Percentiles rank a stretch among this genome's conserved stretches.
Evolutionary conservation across 2,329 filamentous ascomycete genomes (phyloP).

Genomic region (Penicillium brevicompactum): DNA sequence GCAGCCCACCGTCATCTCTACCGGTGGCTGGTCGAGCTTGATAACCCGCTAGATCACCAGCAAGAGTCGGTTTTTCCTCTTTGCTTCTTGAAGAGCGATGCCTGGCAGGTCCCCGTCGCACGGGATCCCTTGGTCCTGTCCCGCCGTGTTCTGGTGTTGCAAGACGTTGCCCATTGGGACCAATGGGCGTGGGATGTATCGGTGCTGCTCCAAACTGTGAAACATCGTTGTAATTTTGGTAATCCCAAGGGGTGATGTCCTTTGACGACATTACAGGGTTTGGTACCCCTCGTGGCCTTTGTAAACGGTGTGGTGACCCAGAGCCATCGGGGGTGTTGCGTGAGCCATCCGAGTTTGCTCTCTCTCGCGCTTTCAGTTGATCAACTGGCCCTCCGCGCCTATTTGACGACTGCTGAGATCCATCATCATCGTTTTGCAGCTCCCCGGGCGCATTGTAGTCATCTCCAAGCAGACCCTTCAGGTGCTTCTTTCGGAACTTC

Average conservation of each 20-base stretch:
- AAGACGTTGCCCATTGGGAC: conserved; percentile 70
- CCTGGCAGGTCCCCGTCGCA: conserved; percentile 55
- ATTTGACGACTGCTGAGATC: conserved; percentile 49
- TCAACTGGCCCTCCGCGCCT: conserved; percentile 40
- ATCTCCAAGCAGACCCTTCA: conserved; percentile 91
- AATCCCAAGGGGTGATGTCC: conserved; percentile 96
- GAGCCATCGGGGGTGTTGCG: conserved; percentile 48
- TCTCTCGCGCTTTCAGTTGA: conserved; percentile 65
- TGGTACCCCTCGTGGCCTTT: conserved; percentile 61
- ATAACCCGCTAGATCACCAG: conserved; percentile 47
- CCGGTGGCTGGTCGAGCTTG: conserved; percentile 71
- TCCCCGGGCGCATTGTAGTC: conserved; percentile 71
- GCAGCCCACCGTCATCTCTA: conserved; percentile 67
- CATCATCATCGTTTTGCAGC: conserved; percentile 70
- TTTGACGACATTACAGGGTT: conserved; percentile 80
- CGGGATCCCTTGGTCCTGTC: conserved; percentile 52
- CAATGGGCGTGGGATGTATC: conserved; percentile 68
- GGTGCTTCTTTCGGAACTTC: conserved; percentile 75
- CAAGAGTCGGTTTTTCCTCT: conserved; percentile 53
- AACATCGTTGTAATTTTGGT: conserved; percentile 82
- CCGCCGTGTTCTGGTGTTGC: conserved; percentile 49
- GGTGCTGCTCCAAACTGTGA: conserved; percentile 76
- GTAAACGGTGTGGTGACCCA: conserved; percentile 72
- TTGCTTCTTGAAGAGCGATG: conserved; percentile 56
- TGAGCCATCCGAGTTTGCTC: conserved; percentile 80